Base-by-base conservation (phyloP, 2,329 filamentous ascomycete species). In the Pseudocercospora eumusae region DNA sequence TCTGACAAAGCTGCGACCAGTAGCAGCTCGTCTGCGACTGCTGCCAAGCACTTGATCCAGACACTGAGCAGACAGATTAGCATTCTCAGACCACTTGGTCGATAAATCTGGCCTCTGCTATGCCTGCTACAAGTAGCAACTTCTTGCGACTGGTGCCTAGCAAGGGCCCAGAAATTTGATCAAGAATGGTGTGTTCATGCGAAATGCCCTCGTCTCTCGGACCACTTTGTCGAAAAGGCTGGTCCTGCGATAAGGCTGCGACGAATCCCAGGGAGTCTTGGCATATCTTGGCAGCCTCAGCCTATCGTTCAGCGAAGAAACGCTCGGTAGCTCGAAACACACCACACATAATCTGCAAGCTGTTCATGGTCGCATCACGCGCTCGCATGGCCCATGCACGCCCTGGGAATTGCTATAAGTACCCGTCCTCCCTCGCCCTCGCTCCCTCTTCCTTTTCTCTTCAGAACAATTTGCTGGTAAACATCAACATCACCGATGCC, bases 401-500 rank as follows among this genome's bases (percentile, higher is more conserved):
- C 4, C 11, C 11, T 10, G 33, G 33, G 4, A 15, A 36, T 15
- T 13, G 1, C 33, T 21, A 47, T 47, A 47, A 47, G 44, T 47
- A 20, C 44, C 18, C 44, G 2, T 2, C n/a, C 44, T 23, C 44
- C 44, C 44, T n/a, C 44, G 44, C 21, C 11, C 21, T 23, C 18
- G 18, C 44, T 23, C 44, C 6, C 9, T 21, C n/a, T 21, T 8
- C 44, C 44, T 47, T 47, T 47, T 47, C 44, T 47, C 44, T 47
- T 21, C 44, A 47, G 44, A 47, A 47, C 44, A 47, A 47, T 47
- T 47, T 23, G 20, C 15, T 45, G n/a, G n/a, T 21, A n/a, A 45
- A 20, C 28, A 45, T 45, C n/a, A 45, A 45, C n/a, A 45, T 31
- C 42, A 45, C 44, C n/a, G 44, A 47, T 47, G 44, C 1, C 44